These are phyloP conservation scores for Lophiostoma macrostomum DNA, from an alignment of 495 filamentous ascomycete genomes.

Conservation along the genomic window DNA sequence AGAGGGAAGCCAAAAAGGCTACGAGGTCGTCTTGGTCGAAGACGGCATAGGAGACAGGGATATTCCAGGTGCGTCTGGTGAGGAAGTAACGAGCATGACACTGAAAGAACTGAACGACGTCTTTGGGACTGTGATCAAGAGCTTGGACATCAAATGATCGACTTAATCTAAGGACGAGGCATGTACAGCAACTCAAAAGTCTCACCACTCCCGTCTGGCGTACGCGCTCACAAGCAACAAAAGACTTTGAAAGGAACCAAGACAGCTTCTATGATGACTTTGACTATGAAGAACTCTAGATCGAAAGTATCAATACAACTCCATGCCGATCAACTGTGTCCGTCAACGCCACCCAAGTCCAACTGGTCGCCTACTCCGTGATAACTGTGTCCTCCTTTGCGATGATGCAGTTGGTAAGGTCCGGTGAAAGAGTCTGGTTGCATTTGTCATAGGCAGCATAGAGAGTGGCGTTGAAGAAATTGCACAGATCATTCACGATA, in stretches of 20 bases:
- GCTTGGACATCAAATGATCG: constrained; percentile 36
- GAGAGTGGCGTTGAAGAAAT: constrained; percentile 20
- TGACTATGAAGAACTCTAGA: no score
- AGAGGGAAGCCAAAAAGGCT: constrained; percentile 53
- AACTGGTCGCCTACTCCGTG: neutral
- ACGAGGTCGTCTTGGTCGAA: constrained; percentile 55
- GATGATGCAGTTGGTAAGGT: neutral
- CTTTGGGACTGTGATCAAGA: constrained; percentile 41
- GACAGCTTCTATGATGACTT: no score
- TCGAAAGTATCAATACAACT: no score
- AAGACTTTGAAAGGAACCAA: no score
- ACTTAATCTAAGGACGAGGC: neutral
- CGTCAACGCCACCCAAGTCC: no score
- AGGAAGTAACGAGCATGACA: constrained; percentile 37
- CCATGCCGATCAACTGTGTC: no score
- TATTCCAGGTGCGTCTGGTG: constrained; percentile 49
- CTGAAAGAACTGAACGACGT: constrained; percentile 41
- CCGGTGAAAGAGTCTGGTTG: neutral
- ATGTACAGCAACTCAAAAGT: neutral
- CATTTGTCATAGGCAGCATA: constrained; percentile 1
- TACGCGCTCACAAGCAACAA: no score
- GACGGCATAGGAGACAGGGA: constrained; percentile 60
- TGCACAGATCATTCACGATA: constrained; percentile 14
- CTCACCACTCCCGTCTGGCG: neutral
- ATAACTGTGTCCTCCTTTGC: neutral